These are phyloP conservation scores for Zygotorulaspora mrakii DNA, from an alignment of 1,139 yeast genomes.

Conservation along the genomic window DNA sequence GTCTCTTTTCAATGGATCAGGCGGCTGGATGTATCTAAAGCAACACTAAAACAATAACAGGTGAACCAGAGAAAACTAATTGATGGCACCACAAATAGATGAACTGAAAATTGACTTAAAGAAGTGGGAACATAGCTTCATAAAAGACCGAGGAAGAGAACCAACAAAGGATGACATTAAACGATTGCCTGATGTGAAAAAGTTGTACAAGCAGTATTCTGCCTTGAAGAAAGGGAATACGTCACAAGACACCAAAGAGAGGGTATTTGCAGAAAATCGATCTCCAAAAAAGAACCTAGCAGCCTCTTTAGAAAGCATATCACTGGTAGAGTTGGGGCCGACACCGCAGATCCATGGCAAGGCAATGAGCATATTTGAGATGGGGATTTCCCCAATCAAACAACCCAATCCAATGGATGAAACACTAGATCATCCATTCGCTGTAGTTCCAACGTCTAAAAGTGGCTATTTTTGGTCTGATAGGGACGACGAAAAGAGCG, in stretches of 20 bases:
- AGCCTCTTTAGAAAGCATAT: background rate
- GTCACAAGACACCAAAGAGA: constrained; percentile 4
- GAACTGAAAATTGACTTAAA: constrained; percentile 30
- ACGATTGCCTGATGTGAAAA: constrained; percentile 26
- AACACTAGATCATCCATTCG: background rate
- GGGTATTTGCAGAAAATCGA: background rate
- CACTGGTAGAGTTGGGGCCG: constrained; percentile 31
- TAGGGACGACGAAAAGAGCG: constrained; percentile 2
- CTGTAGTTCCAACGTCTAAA: constrained; percentile 4
- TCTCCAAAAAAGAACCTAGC: background rate
- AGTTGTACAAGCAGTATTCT: constrained; percentile 33
- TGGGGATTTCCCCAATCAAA: constrained; percentile 33
- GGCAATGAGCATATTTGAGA: constrained; percentile 34
- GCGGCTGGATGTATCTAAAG: too few species aligned
- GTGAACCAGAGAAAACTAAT: background rate
- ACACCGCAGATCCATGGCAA: constrained; percentile 38
- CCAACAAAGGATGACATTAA: constrained; percentile 33
- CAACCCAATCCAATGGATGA: constrained; percentile 1
- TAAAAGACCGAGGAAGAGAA: constrained; percentile 23
- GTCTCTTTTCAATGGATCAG: too few species aligned
- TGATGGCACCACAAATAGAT: constrained; percentile 10
- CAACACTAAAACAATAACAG: background rate
- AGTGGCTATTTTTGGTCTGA: constrained; percentile 1
- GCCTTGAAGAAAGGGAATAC: constrained; percentile 20
- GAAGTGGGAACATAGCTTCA: constrained; percentile 34